Evolutionary conservation across 192 early-diverging fungal species (phyloP), one percentile per base, ranked within the genome.

Genomic region (Geranomyces variabilis): DNA sequence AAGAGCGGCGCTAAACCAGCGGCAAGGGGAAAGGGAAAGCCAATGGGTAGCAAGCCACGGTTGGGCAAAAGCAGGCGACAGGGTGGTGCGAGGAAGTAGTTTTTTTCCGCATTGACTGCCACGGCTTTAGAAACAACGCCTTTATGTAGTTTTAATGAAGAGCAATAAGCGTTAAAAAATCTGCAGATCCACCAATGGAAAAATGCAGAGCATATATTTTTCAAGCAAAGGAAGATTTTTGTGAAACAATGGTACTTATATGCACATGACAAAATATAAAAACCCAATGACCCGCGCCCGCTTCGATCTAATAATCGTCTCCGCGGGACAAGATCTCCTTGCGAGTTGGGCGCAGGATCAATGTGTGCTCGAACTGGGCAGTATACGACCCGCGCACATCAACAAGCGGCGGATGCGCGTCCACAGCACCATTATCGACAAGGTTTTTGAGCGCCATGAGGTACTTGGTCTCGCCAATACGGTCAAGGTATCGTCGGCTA

Each of bases 311-410:
- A 68, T 90, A 92, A 74, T 92, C 90, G 59, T 92, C 89, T 19
- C 90, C 90, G 2, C 90, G 84, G 55, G 79, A 82, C 46, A 92
- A 68, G 9, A 96, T 90, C 75, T 96, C 94, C 78, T 97, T 97
- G 63, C 86, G 81, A 10, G 90, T 95, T 0, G 96, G 96, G 57
- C 91, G 84, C 60, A 99, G 78, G 22, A 99, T 75, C 48, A 99
- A 76, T 7, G 97, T 96, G 76, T 99, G 97, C 76, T 99, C 97
- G 73, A 87, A 96, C 82, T 99, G 97, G 1, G 97, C 97, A 2
- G 97, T 98, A 79, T 90, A 98, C 61, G 81, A 89, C 5, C 97
- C 96, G 71, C 86, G 82, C 57, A 86, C 80, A 66, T 99, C 97
- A 31, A 80, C 80, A 30, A 99, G 81, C 49, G 97, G 97, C 57